Evolutionary conservation across 768 basidiomycete genomes (phyloP).

Genomic region (Sarcodon sp.): DNA sequence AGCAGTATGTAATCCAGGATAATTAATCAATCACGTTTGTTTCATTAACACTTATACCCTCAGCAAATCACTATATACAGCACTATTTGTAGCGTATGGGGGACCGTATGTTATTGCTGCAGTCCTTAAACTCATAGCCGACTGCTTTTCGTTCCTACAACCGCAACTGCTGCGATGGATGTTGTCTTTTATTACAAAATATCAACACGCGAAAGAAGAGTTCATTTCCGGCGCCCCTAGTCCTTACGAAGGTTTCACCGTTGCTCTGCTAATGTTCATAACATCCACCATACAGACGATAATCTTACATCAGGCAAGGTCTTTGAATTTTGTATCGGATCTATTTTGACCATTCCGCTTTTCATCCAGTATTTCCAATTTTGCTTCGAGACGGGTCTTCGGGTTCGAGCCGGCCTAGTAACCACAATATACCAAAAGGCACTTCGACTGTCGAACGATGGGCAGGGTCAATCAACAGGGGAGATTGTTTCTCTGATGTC

Average conservation of each 20-base stretch:
- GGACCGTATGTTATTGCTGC: slow-evolving; percentile 54
- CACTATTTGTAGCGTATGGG: slow-evolving; percentile 71
- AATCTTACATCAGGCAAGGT: slow-evolving; percentile 60
- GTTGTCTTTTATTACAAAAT: slow-evolving; percentile 69
- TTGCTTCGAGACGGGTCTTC: slow-evolving; percentile 80
- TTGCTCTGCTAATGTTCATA: slow-evolving; percentile 71
- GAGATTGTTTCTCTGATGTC: slow-evolving; percentile 94
- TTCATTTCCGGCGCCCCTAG: slow-evolving; percentile 16
- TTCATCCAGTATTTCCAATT: slow-evolving; percentile 66
- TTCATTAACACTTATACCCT: background rate
- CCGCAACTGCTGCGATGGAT: slow-evolving; percentile 77
- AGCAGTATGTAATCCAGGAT: slow-evolving; percentile 33
- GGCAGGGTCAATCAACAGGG: slow-evolving; percentile 68
- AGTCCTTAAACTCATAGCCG: slow-evolving; percentile 64
- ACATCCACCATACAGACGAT: slow-evolving; percentile 71
- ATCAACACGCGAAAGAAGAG: slow-evolving; percentile 34
- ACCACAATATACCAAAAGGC: slow-evolving; percentile 80
- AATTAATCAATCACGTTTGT: background rate
- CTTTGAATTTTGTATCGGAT: too few species aligned
- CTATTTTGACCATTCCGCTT: background rate
- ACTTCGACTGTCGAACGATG: slow-evolving; percentile 76
- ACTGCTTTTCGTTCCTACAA: slow-evolving; percentile 71
- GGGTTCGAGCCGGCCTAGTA: slow-evolving; percentile 84
- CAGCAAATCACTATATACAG: slow-evolving; percentile 56
- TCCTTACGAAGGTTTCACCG: slow-evolving; percentile 55